Conservation (phyloP, 805 yeast genomes). For the Alloascoidea africana region DNA sequence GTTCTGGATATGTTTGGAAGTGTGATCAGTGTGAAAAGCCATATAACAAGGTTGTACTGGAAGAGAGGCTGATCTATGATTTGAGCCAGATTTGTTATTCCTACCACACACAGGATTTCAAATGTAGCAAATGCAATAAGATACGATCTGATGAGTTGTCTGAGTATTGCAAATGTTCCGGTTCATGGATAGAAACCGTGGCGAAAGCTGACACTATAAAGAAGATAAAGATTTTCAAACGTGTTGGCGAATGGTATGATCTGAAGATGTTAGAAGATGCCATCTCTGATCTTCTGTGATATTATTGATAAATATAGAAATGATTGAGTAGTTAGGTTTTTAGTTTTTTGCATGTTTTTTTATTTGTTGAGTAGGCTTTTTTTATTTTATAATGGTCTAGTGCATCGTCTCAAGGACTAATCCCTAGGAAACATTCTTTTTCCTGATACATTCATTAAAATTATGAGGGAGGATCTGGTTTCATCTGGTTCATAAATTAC, state of each 20-base stretch:
- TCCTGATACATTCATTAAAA: too few species aligned
- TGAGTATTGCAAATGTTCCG: constrained; percentile 76
- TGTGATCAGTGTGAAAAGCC: constrained; percentile 54
- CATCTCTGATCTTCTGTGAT: too few species aligned
- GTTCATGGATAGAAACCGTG: constrained; percentile 56
- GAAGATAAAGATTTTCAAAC: constrained; percentile 32
- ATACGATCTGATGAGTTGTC: constrained; percentile 57
- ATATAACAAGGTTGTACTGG: constrained; percentile 54
- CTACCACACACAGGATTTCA: constrained; percentile 67
- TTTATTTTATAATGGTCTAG: too few species aligned
- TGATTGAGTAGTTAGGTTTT: too few species aligned
- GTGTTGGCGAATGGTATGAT: constrained; percentile 45
- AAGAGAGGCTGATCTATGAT: constrained; percentile 63
- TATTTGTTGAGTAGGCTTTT: too few species aligned
- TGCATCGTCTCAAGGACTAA: too few species aligned
- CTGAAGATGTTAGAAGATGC: constrained; percentile 34
- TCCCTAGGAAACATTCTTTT: too few species aligned
- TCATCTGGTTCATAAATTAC: background rate
- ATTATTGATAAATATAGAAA: too few species aligned
- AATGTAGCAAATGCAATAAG: constrained; percentile 62
- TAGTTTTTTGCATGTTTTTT: too few species aligned
- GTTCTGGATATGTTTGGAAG: too few species aligned
- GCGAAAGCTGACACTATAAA: constrained; percentile 26
- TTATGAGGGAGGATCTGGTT: too few species aligned
- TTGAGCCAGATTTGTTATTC: constrained; percentile 37